Percentiles rank a stretch among this genome's conserved stretches.
Conservation (phyloP, 164 flowering plant species). For the Piper longum region DNA sequence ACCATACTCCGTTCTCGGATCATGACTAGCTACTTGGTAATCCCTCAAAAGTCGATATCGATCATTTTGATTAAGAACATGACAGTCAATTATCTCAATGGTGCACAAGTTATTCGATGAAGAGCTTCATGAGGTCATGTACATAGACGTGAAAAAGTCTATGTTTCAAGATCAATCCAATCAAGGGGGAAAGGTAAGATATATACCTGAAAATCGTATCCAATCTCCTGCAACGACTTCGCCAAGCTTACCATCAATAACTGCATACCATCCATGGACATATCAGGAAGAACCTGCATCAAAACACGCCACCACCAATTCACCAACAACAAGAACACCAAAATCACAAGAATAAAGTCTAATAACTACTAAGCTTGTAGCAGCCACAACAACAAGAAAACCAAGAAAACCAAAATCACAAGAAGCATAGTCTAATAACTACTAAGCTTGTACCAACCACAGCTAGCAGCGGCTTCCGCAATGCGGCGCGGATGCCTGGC, state of each 20-base stretch:
- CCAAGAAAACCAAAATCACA: not conserved
- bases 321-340: slow-evolving; percentile 2
- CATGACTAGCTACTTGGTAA: no score
- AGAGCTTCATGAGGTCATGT: no score
- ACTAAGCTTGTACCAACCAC: slow-evolving; percentile 38
- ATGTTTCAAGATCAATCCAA: no score
- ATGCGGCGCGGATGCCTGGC: slow-evolving; percentile 33
- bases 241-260: slow-evolving; percentile 69
- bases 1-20: no score
- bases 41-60: no score
- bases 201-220: slow-evolving; percentile 70
- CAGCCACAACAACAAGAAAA: slow-evolving; percentile 22
- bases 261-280: slow-evolving; percentile 55
- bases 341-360: not conserved
- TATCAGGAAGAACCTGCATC: slow-evolving; percentile 78
- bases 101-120: no score
- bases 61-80: no score
- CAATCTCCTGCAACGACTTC: slow-evolving; percentile 61
- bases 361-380: slow-evolving; percentile 8
- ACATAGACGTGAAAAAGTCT: no score
- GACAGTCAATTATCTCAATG: no score
- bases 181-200: no score
- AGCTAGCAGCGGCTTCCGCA: slow-evolving; percentile 78
- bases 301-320: not conserved
- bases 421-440: not conserved